Evolutionary conservation across 1,284 basidiomycete species (phyloP), one percentile per base, ranked within the genome.

Genomic region (Ganoderma multipileum): DNA sequence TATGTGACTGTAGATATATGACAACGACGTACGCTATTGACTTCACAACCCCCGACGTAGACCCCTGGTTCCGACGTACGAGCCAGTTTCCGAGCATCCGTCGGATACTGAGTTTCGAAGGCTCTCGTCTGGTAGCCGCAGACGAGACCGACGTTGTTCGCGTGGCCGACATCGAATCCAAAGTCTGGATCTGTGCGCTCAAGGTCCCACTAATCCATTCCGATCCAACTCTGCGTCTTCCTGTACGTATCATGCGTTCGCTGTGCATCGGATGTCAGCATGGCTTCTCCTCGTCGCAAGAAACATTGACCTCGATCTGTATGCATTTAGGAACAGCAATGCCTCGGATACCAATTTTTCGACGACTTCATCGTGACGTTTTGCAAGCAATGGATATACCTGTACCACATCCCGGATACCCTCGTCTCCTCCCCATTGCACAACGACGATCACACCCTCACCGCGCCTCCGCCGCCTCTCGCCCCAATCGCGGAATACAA

Each of bases 401-500:
- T 78, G 28, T 79, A 77, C n/a, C 42, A 28, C n/a, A 33, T 75
- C 2, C 69, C 69, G 18, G 69, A 38, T 67, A 65, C 5, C 69
- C 55, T 58, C 20, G 9, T 30, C 33, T 58, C 55, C 8, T 58
- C 33, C 11, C 30, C 33, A 20, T 23, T 58, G 33, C 33, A n/a
- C 55, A 23, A 12, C 20, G 33, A 30, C 20, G 30, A 58, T 18
- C 33, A n/a, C 36, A 23, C 20, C n/a, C 20, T 58, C 33, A 30
- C 33, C 8, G 16, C 55, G 18, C 9, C 20, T 8, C 55, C 61
- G 63, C 70, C 65, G 0, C 70, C 64, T 0, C 74, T 87, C 23
- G 79, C 83, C 47, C 87, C 88, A 1, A 72, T 85, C 52, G 79
- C 81, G 12, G 78, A 78, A 33, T 81, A 86, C 77, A 78, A 79